Base-by-base conservation (phyloP, 192 early-diverging fungal species). In the Linnemannia zychae region DNA sequence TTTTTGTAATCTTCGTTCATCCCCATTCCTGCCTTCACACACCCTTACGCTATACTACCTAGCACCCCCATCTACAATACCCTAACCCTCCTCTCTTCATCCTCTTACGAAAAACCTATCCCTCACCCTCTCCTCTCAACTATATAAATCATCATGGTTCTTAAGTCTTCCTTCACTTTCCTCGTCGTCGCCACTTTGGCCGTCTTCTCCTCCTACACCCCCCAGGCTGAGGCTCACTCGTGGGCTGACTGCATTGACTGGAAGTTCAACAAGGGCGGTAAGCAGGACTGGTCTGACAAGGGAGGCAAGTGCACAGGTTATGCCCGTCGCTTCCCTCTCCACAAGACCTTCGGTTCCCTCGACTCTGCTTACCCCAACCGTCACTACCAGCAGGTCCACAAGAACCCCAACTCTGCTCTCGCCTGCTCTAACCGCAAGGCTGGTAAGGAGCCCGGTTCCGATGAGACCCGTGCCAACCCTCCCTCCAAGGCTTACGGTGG, bases 171-270 rank as follows among this genome's bases (percentile, higher is more conserved):
- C 67, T 84, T 84, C 82, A 60, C 77, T 17, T 28, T 75, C 57
- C 50, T 84, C 68, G 67, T 74, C 47, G 53, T 84, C 49, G 82
- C 82, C 73, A 28, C 82, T 65, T 75, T 84, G 82, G 82, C 82
- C 40, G 34, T 79, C 48, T 75, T 84, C 82, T 47, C 76, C 71
- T 33, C 76, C 28, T 38, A 57, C 40, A 44, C 82, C 31, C 73
- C 71, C 28, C 67, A 75, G 46, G 77, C 72, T 72, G 82, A 84
- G 82, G 82, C 82, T 31, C 82, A 84, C 77, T 84, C 82, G 68
- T 84, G 82, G 82, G 73, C 60, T 28, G 82, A 79, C 24, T 84
- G 82, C 77, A 34, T 84, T 46, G 82, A 84, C 82, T 84, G 82
- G 82, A 84, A 84, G 81, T 78, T 78, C 74, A 78, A 77, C 5